A percentile compares a stretch with the other conserved stretches of the same genome.
Conservation (phyloP, 306 rosid genomes). For the Hippophae tibetana region DNA sequence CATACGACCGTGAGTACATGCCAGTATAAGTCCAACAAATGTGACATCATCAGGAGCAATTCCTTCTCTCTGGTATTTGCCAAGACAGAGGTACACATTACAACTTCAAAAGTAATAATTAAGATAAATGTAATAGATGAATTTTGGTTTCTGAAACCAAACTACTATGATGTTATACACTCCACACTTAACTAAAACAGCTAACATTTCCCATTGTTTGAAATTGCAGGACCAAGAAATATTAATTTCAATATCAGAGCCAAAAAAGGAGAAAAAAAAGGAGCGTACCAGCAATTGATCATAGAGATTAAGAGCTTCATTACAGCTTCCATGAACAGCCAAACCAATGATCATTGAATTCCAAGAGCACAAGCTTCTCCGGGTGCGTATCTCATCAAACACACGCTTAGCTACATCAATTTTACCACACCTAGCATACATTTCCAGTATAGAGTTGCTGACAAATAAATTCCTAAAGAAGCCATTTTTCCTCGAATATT, state of each 20-base stretch:
- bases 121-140: too few species aligned
- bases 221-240: not conserved
- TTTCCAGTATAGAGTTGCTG: constrained; percentile 51
- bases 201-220: too few species aligned
- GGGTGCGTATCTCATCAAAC: constrained; percentile 55
- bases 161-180: too few species aligned
- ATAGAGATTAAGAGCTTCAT: constrained; percentile 46
- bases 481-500: constrained; percentile 48
- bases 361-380: constrained; percentile 57
- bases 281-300: constrained; percentile 54
- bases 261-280: not conserved
- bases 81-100: constrained; percentile 16
- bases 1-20: constrained; percentile 73
- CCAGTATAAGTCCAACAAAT: constrained; percentile 69
- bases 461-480: constrained; percentile 51
- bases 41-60: constrained; percentile 54
- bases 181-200: not conserved
- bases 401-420: constrained; percentile 46
- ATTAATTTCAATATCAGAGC: not conserved
- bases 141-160: too few species aligned
- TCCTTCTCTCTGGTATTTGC: constrained; percentile 34
- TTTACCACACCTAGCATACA: constrained; percentile 70
- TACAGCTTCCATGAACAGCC: constrained; percentile 65
- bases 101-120: too few species aligned
- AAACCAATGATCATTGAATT: constrained; percentile 74